Percentiles rank a stretch among this genome's conserved stretches.
These are phyloP conservation scores for Sutorius eximius DNA, from an alignment of 1,284 basidiomycete genomes.

Conservation along the genomic window DNA sequence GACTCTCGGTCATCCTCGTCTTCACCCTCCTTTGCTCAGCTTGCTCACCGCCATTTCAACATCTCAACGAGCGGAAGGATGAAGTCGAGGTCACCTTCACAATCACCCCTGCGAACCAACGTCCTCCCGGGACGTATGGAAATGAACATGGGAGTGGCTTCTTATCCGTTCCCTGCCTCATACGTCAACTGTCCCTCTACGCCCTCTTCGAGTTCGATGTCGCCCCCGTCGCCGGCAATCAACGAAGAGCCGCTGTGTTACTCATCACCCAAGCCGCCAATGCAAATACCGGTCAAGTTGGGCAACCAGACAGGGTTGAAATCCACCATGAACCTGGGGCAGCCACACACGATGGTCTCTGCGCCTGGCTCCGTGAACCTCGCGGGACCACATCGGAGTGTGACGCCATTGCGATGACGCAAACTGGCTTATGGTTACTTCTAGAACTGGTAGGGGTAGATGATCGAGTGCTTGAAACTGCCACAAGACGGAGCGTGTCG, in stretches of 20 bases:
- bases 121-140: conserved; percentile 17
- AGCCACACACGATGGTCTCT: conserved; percentile 15
- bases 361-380: conserved; percentile 19
- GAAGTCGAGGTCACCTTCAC: conserved; percentile 34
- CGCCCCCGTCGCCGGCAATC: conserved; percentile 24
- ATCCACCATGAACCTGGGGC: conserved; percentile 27
- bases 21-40: conserved; percentile 23
- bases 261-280: conserved; percentile 18
- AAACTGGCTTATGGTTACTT: not conserved
- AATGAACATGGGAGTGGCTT: conserved; percentile 11
- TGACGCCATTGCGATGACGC: conserved; percentile 29
- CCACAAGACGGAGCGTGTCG: not conserved
- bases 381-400: conserved; percentile 21
- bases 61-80: conserved; percentile 8
- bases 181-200: conserved; percentile 18
- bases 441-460: not conserved
- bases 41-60: conserved; percentile 27
- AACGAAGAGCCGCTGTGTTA: conserved; percentile 15
- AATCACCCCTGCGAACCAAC: conserved; percentile 28
- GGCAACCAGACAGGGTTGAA: conserved; percentile 28
- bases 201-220: conserved; percentile 20
- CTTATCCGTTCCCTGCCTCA: conserved; percentile 17
- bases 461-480: conserved; percentile 2
- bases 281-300: conserved; percentile 19
- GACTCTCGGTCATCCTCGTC: conserved; percentile 12